Evolutionary conservation across 768 basidiomycete genomes (phyloP).

Genomic region (Pulveroboletus sp.): DNA sequence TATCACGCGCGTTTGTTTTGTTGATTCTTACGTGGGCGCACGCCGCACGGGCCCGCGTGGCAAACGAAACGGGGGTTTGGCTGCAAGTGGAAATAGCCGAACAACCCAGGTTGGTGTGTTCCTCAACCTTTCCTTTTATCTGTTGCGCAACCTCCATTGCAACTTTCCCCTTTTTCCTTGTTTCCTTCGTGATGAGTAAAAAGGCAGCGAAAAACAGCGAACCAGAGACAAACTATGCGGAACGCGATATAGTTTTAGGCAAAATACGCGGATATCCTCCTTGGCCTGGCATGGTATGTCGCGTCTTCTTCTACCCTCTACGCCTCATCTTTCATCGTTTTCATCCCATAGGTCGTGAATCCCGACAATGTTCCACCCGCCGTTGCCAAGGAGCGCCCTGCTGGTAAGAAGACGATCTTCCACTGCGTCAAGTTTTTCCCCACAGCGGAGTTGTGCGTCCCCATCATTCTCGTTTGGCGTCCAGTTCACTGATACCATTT

Average conservation of each 20-base stretch:
- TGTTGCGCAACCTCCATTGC: constrained; percentile 28
- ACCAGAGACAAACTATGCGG: constrained; percentile 49
- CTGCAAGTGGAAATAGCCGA: constrained; percentile 39
- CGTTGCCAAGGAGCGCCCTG: constrained; percentile 70
- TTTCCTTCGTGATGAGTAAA: constrained; percentile 42
- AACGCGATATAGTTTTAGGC: constrained; percentile 84
- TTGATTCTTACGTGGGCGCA: constrained; percentile 38
- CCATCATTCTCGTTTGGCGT: constrained; percentile 11
- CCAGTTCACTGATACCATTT: constrained; percentile 7
- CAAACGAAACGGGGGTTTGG: constrained; percentile 37
- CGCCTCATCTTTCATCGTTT: constrained; percentile 10
- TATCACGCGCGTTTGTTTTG: constrained; percentile 30
- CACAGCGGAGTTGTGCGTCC: constrained; percentile 84
- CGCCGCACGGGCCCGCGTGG: constrained; percentile 39
- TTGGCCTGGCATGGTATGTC: constrained; percentile 92
- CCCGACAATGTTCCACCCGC: constrained; percentile 55
- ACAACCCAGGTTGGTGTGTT: constrained; percentile 37
- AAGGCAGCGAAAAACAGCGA: constrained; percentile 43
- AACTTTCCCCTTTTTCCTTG: constrained; percentile 15
- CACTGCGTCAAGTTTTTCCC: constrained; percentile 90
- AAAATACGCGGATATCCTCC: constrained; percentile 92
- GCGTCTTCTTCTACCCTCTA: constrained; percentile 19
- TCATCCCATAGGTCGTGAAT: constrained; percentile 65
- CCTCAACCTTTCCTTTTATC: constrained; percentile 40
- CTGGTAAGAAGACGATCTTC: constrained; percentile 63